These are phyloP conservation scores for Cladobotryum protrusum DNA, from an alignment of 2,329 filamentous ascomycete genomes.

Conservation along the genomic window DNA sequence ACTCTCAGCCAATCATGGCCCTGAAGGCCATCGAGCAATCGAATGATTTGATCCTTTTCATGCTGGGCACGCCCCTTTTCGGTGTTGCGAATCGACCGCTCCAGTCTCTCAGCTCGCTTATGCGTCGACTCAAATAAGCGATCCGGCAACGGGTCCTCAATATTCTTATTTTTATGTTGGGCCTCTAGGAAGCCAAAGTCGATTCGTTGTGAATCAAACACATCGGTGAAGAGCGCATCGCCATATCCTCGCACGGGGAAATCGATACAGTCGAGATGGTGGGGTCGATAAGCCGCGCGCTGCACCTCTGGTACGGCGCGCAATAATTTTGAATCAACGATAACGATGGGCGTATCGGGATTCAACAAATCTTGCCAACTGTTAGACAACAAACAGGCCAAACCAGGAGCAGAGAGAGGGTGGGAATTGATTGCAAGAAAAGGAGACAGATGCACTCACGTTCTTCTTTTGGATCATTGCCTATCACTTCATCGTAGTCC, in stretches of 20 bases:
- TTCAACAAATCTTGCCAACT: constrained; percentile 60
- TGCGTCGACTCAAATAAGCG: constrained; percentile 48
- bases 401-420: not conserved
- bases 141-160: constrained; percentile 52
- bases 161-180: constrained; percentile 36
- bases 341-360: constrained; percentile 64
- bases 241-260: constrained; percentile 46
- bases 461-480: constrained; percentile 71
- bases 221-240: constrained; percentile 49
- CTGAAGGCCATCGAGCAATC: constrained; percentile 72
- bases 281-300: constrained; percentile 23
- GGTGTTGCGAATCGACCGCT: constrained; percentile 57
- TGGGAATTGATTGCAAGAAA: no score
- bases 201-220: constrained; percentile 51
- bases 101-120: constrained; percentile 52
- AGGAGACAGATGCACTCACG: constrained; percentile 47
- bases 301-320: constrained; percentile 20
- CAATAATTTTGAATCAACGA: constrained; percentile 51
- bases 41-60: constrained; percentile 59
- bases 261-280: constrained; percentile 17
- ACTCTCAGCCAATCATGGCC: constrained; percentile 89
- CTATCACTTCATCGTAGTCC: constrained; percentile 91
- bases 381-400: not conserved
- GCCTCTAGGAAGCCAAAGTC: constrained; percentile 49
- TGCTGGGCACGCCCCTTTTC: constrained; percentile 61